These are phyloP conservation scores for Polyplosphaeria fusca DNA, from an alignment of 495 filamentous ascomycete species.

Conservation along the genomic window DNA sequence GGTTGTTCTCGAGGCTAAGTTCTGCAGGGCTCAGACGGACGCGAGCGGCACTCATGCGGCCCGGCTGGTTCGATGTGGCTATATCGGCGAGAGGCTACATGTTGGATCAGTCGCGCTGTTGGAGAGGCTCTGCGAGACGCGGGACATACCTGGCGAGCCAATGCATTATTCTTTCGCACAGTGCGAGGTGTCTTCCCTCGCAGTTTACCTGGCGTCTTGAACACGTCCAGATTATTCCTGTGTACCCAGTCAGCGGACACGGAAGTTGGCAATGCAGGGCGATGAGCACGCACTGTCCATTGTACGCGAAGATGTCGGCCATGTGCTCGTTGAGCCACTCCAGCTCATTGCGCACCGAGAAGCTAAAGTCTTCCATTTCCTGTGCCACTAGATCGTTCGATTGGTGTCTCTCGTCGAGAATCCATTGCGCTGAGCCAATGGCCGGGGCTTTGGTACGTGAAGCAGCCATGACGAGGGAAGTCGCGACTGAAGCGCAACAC, in stretches of 20 bases:
- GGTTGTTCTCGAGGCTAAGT: slow-evolving; percentile 14
- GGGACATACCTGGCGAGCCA: slow-evolving; percentile 61
- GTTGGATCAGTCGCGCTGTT: background rate
- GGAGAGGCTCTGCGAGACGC: background rate
- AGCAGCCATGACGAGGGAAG: slow-evolving; percentile 35
- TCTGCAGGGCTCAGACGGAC: slow-evolving; percentile 36
- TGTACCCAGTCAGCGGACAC: slow-evolving; percentile 1
- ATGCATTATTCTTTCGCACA: slow-evolving; percentile 63
- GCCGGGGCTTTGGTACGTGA: slow-evolving; percentile 42
- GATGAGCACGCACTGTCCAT: slow-evolving; percentile 65
- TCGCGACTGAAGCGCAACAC: slow-evolving; percentile 9
- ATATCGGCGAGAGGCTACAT: slow-evolving; percentile 76
- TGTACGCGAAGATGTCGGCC: slow-evolving; percentile 84
- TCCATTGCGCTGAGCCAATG: slow-evolving; percentile 67
- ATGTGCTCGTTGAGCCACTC: slow-evolving; percentile 98
- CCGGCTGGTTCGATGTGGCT: too few relatives aligned
- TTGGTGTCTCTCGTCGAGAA: slow-evolving; percentile 63
- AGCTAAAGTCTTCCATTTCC: slow-evolving; percentile 86
- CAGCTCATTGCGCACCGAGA: slow-evolving; percentile 81
- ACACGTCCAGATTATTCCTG: slow-evolving; percentile 84
- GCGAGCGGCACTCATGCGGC: too few relatives aligned
- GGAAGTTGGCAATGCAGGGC: slow-evolving; percentile 15
- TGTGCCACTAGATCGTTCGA: slow-evolving; percentile 59
- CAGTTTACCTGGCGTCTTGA: slow-evolving; percentile 94
- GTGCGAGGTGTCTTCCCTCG: slow-evolving; percentile 91